Percentiles rank a stretch among this genome's conserved stretches.
Evolutionary conservation across 768 basidiomycete genomes (phyloP).

Genomic region (Peribolospora baueri): DNA sequence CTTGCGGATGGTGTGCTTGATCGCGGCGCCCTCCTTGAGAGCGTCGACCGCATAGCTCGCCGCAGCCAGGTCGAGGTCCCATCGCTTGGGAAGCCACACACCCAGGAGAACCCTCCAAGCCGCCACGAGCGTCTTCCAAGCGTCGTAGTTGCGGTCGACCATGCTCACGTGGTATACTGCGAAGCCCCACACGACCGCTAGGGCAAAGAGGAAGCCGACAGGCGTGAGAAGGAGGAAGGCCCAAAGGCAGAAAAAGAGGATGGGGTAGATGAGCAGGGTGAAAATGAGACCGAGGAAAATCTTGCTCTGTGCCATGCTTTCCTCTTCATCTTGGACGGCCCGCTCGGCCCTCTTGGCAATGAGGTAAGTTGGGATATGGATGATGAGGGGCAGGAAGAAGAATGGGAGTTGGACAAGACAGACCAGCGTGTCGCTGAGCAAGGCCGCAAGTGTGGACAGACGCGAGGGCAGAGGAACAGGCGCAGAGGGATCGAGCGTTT

Average conservation of each 20-base stretch:
- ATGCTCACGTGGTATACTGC: conserved; percentile 63
- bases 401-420: conserved; percentile 56
- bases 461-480: conserved; percentile 48
- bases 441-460: conserved; percentile 47
- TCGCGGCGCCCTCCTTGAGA: too few relatives aligned
- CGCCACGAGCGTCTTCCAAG: conserved; percentile 62
- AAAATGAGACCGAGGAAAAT: conserved; percentile 55
- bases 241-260: conserved; percentile 70
- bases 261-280: conserved; percentile 51
- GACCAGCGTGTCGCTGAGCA: conserved; percentile 52
- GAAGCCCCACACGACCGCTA: conserved; percentile 43
- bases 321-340: conserved; percentile 62
- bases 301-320: conserved; percentile 93
- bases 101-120: conserved; percentile 95
- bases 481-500: conserved; percentile 47
- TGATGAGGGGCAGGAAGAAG: conserved; percentile 59
- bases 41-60: too few relatives aligned
- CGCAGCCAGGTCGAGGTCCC: too few relatives aligned
- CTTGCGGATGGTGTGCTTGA: too few relatives aligned
- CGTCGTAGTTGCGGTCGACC: conserved; percentile 49
- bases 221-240: conserved; percentile 51
- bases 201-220: conserved; percentile 47
- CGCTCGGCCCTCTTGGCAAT: conserved; percentile 51
- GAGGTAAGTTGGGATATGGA: conserved; percentile 39
- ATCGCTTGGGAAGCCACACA: conserved; percentile 33